A percentile compares a stretch with the other conserved stretches of the same genome.
These are phyloP conservation scores for Lagenaria siceraria DNA, from an alignment of 306 rosid genomes.

Conservation along the genomic window DNA sequence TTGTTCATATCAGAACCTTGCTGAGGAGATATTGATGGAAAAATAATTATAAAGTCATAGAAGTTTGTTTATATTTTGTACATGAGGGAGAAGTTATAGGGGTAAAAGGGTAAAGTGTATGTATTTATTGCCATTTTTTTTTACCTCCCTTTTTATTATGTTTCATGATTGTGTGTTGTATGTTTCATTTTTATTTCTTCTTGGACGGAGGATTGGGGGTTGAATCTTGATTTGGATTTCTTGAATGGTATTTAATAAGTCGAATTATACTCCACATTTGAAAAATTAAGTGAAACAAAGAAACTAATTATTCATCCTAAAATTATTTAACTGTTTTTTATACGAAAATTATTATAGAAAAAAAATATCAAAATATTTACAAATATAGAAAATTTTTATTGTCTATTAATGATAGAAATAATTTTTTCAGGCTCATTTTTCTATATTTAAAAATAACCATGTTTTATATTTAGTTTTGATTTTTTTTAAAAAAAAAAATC, in stretches of 20 bases:
- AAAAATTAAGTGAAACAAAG: too few species aligned
- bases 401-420: too few species aligned
- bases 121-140: not conserved
- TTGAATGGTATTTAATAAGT: not conserved
- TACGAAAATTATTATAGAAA: too few species aligned
- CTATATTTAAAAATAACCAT: too few species aligned
- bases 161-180: not conserved
- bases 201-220: not conserved
- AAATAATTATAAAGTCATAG: not conserved
- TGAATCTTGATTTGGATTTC: not conserved
- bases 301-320: too few species aligned
- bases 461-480: too few species aligned
- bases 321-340: too few species aligned
- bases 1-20: slow-evolving; percentile 57
- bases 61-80: not conserved
- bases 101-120: not conserved
- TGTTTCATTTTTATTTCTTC: not conserved
- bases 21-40: slow-evolving; percentile 50
- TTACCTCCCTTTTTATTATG: not conserved
- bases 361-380: too few species aligned
- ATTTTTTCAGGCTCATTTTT: too few species aligned
- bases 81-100: not conserved
- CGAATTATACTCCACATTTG: not conserved
- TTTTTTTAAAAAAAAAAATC: too few species aligned
- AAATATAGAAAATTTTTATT: too few species aligned